Evolutionary conservation across 495 filamentous ascomycete genomes (phyloP).

Genomic region (Extremus antarcticus): DNA sequence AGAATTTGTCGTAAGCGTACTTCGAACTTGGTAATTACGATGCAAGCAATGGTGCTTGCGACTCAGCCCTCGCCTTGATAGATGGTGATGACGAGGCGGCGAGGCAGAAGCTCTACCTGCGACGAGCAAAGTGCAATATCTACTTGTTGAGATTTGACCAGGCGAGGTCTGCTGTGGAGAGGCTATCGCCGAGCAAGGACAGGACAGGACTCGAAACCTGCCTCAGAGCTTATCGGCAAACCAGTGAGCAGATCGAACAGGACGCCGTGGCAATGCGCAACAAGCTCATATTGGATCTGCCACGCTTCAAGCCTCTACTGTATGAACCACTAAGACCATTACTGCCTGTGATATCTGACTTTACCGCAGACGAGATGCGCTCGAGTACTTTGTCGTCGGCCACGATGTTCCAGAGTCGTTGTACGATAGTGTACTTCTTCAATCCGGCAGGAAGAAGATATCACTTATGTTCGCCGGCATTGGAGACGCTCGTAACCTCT

Average conservation of each 20-base stretch:
- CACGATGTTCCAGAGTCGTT: neutral
- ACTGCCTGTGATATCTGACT: neutral
- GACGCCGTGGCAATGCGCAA: neutral
- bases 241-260: neutral
- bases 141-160: neutral
- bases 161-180: neutral
- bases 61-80: neutral
- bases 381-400: neutral
- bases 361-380: neutral
- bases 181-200: neutral
- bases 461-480: neutral
- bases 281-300: neutral
- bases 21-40: neutral
- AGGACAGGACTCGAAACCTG: neutral
- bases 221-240: neutral
- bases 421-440: neutral
- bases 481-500: conserved; percentile 1
- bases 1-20: neutral
- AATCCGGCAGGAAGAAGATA: neutral
- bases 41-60: neutral
- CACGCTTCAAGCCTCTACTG: neutral
- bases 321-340: too few species aligned
- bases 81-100: neutral
- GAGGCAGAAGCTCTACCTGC: neutral
- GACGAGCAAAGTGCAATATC: neutral